phyloP scores from a whole-genome alignment of 2,329 filamentous ascomycete species.

The Cladosporium sphaerospermum region DNA sequence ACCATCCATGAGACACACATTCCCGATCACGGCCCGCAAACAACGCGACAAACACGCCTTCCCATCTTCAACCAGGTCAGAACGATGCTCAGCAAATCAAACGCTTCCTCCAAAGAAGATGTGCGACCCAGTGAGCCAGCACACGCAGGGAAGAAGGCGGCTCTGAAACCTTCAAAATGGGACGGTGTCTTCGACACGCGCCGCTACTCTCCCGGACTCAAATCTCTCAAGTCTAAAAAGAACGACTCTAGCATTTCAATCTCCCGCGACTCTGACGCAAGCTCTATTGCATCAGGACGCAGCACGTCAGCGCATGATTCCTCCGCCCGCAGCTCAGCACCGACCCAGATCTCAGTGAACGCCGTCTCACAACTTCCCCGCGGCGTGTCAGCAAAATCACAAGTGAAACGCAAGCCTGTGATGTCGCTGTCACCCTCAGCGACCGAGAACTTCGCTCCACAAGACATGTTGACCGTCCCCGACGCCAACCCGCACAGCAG shows the following conservation, averaged over 20 bases:
- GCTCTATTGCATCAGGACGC: conserved; percentile 2
- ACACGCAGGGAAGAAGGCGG: conserved; percentile 13
- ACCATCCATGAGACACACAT: conserved; percentile 17
- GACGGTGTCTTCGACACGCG: conserved; percentile 16
- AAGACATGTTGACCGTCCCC: conserved; percentile 6
- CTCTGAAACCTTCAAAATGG: conserved; percentile 17
- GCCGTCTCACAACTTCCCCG: conserved; percentile 7
- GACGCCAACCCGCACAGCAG: conserved; percentile 17
- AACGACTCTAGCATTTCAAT: conserved; percentile 18
- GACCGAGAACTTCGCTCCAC: conserved; percentile 20
- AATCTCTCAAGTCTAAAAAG: conserved; percentile 11
- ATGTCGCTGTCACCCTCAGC: conserved; percentile 10
- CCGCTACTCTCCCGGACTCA: conserved; percentile 13
- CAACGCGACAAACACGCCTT: conserved; percentile 22
- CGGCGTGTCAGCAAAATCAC: conserved; percentile 6
- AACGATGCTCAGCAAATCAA: conserved; percentile 26
- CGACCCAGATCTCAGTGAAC: conserved; percentile 13
- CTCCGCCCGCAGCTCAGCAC: conserved; percentile 21
- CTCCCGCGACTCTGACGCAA: conserved; percentile 21
- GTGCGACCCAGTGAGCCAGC: conserved; percentile 16
- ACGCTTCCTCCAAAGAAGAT: conserved; percentile 15
- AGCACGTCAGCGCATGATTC: background rate
- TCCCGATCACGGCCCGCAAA: conserved; percentile 11
- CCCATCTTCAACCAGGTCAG: conserved; percentile 31
- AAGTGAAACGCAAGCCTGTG: conserved; percentile 23